A percentile compares a stretch with the other conserved stretches of the same genome.
Conservation (phyloP, 495 filamentous ascomycete genomes). For the Xylaria curta region DNA sequence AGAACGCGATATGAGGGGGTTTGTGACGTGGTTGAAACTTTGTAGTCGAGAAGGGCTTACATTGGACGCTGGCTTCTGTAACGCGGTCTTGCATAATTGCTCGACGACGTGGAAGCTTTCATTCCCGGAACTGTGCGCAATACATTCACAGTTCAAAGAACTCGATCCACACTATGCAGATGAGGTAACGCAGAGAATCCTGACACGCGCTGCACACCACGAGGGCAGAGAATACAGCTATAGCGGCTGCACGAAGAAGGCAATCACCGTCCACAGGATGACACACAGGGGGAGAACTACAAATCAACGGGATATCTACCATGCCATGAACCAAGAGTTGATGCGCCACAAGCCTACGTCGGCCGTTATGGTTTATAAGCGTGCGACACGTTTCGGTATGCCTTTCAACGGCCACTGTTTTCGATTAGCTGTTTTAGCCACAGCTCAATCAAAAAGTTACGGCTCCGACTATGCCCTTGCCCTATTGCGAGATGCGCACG, state of each 20-base stretch:
- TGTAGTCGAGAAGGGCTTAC: conserved; percentile 41
- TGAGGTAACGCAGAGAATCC: conserved; percentile 45
- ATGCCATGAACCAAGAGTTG: conserved; percentile 48
- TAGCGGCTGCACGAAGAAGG: conserved; percentile 18
- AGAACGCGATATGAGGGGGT: conserved; percentile 46
- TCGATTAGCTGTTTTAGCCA: conserved; percentile 49
- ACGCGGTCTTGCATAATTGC: conserved; percentile 50
- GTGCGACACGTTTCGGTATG: conserved; percentile 40
- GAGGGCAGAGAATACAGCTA: neutral
- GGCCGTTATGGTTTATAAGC: conserved; percentile 47
- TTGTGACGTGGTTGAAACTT: conserved; percentile 47
- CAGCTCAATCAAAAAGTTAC: conserved; percentile 32
- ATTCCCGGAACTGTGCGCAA: conserved; percentile 44
- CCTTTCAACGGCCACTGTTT: conserved; percentile 40
- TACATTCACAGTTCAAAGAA: conserved; percentile 43
- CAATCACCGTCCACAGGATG: conserved; percentile 28
- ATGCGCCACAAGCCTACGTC: conserved; percentile 25
- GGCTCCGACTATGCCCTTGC: conserved; percentile 33
- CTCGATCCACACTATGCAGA: conserved; percentile 41
- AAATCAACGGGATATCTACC: conserved; percentile 38
- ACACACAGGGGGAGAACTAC: conserved; percentile 35
- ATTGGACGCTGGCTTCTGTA: conserved; percentile 47
- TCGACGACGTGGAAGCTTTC: conserved; percentile 44
- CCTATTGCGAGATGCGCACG: conserved; percentile 43
- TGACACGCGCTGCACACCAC: conserved; percentile 41